phyloP scores from a whole-genome alignment of 2,329 filamentous ascomycete genomes.

The Talaromyces funiculosus region DNA sequence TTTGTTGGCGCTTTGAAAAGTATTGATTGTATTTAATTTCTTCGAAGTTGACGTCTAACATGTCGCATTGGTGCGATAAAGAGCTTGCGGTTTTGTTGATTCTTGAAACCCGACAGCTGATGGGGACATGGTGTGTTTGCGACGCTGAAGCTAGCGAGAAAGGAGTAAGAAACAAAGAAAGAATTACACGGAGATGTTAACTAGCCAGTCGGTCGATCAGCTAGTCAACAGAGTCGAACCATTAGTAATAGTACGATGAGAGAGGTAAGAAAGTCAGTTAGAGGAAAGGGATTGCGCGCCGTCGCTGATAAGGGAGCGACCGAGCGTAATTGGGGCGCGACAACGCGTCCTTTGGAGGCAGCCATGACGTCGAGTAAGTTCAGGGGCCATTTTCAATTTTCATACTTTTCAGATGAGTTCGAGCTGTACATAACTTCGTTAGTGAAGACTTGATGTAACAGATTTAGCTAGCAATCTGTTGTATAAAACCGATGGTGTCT shows the following conservation, averaged over 20 bases:
- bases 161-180: neutral
- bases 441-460: neutral
- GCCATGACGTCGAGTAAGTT: neutral
- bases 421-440: neutral
- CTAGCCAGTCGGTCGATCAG: neutral
- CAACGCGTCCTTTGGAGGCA: neutral
- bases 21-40: neutral
- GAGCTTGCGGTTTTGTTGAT: neutral
- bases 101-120: neutral
- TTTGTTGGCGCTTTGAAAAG: neutral
- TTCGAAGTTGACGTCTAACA: neutral
- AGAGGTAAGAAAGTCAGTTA: neutral
- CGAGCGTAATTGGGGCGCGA: conserved; percentile 1
- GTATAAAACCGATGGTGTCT: neutral
- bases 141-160: neutral
- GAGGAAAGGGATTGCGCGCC: neutral
- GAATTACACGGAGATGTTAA: neutral
- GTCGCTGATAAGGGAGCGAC: neutral
- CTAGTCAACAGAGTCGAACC: neutral
- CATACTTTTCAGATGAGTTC: too few relatives aligned
- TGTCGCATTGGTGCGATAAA: neutral
- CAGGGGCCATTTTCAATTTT: neutral
- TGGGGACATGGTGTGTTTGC: conserved; percentile 1
- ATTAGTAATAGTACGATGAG: neutral
- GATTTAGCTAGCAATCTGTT: neutral